Evolutionary conservation across 2,329 filamentous ascomycete species (phyloP).

Genomic region (Sporothrix pallida): DNA sequence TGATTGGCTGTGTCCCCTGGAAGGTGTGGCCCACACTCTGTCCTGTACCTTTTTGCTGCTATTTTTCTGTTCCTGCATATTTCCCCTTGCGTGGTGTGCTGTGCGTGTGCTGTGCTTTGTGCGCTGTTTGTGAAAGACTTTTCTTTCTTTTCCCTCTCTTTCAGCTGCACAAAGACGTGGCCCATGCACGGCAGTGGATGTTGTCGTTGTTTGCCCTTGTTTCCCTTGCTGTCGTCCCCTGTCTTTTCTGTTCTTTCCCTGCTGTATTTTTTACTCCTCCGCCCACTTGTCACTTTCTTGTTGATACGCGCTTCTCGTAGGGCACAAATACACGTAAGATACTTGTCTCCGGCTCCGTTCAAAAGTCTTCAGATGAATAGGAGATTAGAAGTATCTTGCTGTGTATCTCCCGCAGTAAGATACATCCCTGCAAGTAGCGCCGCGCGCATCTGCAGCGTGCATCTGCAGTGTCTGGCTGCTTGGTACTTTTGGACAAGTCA

Average conservation of each 20-base stretch:
- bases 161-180: slow-evolving; percentile 6
- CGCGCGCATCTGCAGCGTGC: background rate
- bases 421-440: background rate
- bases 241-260: no score
- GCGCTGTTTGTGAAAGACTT: background rate
- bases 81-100: no score
- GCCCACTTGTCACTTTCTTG: background rate
- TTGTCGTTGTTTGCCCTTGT: background rate
- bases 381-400: no score
- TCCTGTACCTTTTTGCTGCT: background rate
- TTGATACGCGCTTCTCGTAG: background rate
- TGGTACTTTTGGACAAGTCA: background rate
- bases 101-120: background rate
- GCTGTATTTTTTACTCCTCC: background rate
- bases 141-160: background rate
- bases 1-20: slow-evolving; percentile 19
- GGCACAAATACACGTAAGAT: slow-evolving; percentile 14
- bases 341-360: background rate
- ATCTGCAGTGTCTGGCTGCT: background rate
- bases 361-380: no score
- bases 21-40: slow-evolving; percentile 1
- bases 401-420: no score
- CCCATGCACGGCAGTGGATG: slow-evolving; percentile 23
- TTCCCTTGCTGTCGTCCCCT: background rate
- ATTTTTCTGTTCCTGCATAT: background rate